phyloP scores from a whole-genome alignment of 345 rosid genomes.

The Psidium friedrichsthalianum region DNA sequence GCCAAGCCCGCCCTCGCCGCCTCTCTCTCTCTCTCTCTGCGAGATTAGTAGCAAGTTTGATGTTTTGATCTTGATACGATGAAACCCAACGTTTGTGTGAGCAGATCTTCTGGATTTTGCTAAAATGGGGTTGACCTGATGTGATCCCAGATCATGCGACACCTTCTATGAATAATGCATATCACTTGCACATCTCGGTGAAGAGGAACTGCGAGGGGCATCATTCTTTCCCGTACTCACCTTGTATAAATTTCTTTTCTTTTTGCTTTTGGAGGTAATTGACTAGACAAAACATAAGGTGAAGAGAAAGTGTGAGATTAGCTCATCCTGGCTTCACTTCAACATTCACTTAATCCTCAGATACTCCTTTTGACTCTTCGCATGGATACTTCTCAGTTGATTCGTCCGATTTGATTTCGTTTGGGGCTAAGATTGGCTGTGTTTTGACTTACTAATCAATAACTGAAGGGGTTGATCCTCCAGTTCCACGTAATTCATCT shows the following conservation, averaged over 20 bases:
- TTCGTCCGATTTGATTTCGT: no score
- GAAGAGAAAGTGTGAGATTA: neutral
- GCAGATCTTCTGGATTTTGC: neutral
- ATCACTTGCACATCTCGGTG: neutral
- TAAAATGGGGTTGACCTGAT: neutral
- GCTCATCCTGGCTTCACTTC: neutral
- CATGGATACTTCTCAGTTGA: neutral
- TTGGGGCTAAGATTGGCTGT: no score
- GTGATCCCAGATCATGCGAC: neutral
- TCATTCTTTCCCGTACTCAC: neutral
- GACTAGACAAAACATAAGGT: neutral
- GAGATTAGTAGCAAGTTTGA: neutral
- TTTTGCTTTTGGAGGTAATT: neutral
- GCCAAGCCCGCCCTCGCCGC: constrained; percentile 62
- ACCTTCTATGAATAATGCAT: neutral
- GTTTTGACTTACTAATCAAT: neutral
- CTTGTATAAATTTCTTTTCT: neutral
- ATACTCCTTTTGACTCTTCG: neutral
- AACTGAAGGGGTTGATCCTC: neutral
- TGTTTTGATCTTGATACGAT: neutral
- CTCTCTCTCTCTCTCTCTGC: neutral
- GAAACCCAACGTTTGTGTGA: neutral
- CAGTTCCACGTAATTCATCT: neutral
- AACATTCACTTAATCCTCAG: neutral
- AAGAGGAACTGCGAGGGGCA: neutral